Evolutionary conservation across 768 basidiomycete genomes (phyloP), one percentile per base, ranked within the genome.

Genomic region (Cystofilobasidium ferigula): DNA sequence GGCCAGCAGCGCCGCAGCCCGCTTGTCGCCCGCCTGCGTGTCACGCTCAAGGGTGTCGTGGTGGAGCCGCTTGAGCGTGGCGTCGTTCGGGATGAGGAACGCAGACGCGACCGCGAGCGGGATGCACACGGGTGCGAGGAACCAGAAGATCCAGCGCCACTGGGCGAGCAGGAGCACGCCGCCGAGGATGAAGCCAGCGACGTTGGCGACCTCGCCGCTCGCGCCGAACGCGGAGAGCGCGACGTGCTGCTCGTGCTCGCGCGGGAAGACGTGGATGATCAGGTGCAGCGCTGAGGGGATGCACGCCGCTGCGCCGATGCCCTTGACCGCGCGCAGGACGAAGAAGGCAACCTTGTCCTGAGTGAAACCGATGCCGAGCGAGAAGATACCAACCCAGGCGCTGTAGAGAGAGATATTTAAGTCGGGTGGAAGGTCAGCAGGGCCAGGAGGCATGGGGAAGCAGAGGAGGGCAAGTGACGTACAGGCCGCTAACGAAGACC

Each of bases 301-400:
- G 22, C 80, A 80, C 75, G 82, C 72, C 0, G 62, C 62, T 7
- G 62, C 62, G 22, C 51, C 57, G 58, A 75, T 69, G 18, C 84
- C 83, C 69, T 76, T 79, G 12, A 84, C 57, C 3, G 80, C 82
- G 69, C 84, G 77, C 0, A 85, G 71, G 47, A 82, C 75, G 42
- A 84, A 76, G 51, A 85, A 74, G 0, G 74, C 76, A 60, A 82
- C 78, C 69, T 81, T 79, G 71, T 78, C 74, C 16, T 64, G 56
- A 32, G 76, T 74, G 67, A 84, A 83, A 28, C 82, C 82, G n/a
- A 75, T 76, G 28, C 76, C 76, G 18, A 83, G 68, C 13, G 80
- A 78, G 28, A 81, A 72, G 40, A 80, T 54, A 4, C 81, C 81
- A 18, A 84, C 57, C 43, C 45, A 58, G 32, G 58, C 57, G 18